Evolutionary conservation across 2,329 filamentous ascomycete species (phyloP).

Genomic region (Aureobasidium musti): DNA sequence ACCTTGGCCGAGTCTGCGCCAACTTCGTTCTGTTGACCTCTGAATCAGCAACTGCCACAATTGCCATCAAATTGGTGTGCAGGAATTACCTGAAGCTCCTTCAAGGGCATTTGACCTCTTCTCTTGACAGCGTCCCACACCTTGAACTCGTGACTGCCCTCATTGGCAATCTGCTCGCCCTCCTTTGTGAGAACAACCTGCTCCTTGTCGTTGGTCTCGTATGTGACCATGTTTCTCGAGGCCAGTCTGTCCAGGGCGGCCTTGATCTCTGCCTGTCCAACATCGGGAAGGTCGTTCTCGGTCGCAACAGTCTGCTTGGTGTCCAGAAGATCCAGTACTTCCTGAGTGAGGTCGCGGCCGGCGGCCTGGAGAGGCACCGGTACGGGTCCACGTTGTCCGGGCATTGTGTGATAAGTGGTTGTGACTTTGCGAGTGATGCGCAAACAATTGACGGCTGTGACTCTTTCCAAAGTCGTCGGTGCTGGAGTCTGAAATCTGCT

Average conservation of each 20-base stretch:
- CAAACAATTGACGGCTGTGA: background rate
- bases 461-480: constrained; percentile 3
- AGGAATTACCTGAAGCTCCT: constrained; percentile 48
- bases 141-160: constrained; percentile 55
- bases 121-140: constrained; percentile 53
- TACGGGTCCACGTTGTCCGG: constrained; percentile 52
- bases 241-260: constrained; percentile 82
- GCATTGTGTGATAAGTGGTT: constrained; percentile 40
- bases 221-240: constrained; percentile 82
- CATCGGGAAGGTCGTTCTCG: constrained; percentile 39
- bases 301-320: constrained; percentile 42
- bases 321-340: constrained; percentile 72
- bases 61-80: constrained; percentile 18
- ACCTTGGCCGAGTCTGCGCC: constrained; percentile 77
- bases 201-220: constrained; percentile 80
- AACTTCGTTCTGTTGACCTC: constrained; percentile 55
- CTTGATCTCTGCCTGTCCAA: constrained; percentile 63
- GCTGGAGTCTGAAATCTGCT: background rate
- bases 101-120: constrained; percentile 49
- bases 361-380: constrained; percentile 47
- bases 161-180: constrained; percentile 69
- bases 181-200: constrained; percentile 75
- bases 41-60: constrained; percentile 13
- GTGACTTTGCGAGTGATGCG: background rate
- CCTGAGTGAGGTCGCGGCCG: constrained; percentile 64